These are phyloP conservation scores for Halophytophthora batemanensis DNA, from an alignment of 352 stramenopile genomes.

Conservation along the genomic window DNA sequence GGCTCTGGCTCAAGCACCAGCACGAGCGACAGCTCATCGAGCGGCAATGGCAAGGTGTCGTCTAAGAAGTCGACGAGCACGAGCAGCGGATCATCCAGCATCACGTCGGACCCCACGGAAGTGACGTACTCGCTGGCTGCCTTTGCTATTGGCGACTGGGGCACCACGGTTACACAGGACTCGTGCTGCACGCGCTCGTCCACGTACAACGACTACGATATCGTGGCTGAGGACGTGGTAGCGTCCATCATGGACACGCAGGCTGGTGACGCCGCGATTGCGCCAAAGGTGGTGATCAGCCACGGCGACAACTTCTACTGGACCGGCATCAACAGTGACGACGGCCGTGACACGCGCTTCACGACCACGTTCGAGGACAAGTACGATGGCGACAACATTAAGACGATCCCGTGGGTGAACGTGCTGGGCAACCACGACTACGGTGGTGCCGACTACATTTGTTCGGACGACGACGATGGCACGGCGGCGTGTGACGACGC, in stretches of 20 bases:
- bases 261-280: slow-evolving; percentile 30
- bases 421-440: slow-evolving; percentile 75
- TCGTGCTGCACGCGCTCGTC: slow-evolving; percentile 67
- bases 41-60: slow-evolving; percentile 18
- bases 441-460: slow-evolving; percentile 58
- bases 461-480: slow-evolving; percentile 28
- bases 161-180: slow-evolving; percentile 51
- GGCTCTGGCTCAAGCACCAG: slow-evolving; percentile 13
- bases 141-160: slow-evolving; percentile 77
- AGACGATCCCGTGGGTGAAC: slow-evolving; percentile 54
- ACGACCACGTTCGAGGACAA: slow-evolving; percentile 58
- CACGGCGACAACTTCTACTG: slow-evolving; percentile 78
- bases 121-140: slow-evolving; percentile 48
- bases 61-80: slow-evolving; percentile 23
- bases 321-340: slow-evolving; percentile 51
- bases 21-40: slow-evolving; percentile 12
- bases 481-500: slow-evolving; percentile 27
- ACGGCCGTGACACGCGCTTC: slow-evolving; percentile 48
- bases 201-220: slow-evolving; percentile 58
- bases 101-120: slow-evolving; percentile 32
- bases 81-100: slow-evolving; percentile 17
- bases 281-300: slow-evolving; percentile 56
- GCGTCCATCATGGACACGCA: slow-evolving; percentile 64
- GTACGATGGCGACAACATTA: slow-evolving; percentile 44
- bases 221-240: slow-evolving; percentile 63